Evolutionary conservation across 106 monocot species (phyloP).

Genomic region (Gastrodia elata): DNA sequence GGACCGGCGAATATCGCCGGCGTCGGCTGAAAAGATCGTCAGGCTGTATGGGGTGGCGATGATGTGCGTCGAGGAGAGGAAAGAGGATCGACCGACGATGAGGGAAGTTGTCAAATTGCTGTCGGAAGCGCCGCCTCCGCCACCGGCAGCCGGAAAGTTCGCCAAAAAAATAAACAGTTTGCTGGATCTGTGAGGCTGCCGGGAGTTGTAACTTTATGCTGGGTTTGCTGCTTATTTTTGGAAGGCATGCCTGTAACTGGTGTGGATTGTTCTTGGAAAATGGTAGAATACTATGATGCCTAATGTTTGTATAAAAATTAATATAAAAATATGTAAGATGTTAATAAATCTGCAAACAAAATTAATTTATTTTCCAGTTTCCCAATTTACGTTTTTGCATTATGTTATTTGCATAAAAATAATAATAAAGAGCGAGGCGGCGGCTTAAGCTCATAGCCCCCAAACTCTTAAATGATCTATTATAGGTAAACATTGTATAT

Average conservation of each 20-base stretch:
- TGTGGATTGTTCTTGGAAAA: not conserved
- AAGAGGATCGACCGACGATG: constrained; percentile 76
- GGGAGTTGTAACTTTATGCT: not conserved
- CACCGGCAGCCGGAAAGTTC: not conserved
- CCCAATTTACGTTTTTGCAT: too few relatives aligned
- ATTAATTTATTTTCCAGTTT: too few relatives aligned
- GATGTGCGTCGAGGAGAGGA: constrained; percentile 72
- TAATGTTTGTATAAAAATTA: too few relatives aligned
- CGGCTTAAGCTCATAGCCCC: too few relatives aligned
- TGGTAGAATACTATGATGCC: not conserved
- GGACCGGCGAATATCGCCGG: constrained; percentile 38
- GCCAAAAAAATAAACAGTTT: not conserved
- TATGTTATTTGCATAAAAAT: too few relatives aligned
- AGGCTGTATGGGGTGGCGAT: constrained; percentile 74
- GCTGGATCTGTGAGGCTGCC: not conserved
- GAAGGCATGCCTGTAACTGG: not conserved
- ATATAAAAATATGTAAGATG: too few relatives aligned
- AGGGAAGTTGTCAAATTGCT: constrained; percentile 91
- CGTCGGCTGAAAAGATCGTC: constrained; percentile 33
- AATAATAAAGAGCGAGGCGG: too few relatives aligned
- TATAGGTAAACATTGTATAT: too few relatives aligned
- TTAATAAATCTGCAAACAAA: too few relatives aligned
- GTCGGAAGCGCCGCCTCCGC: constrained; percentile 15
- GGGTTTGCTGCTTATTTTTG: not conserved
- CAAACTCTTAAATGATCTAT: too few relatives aligned